Evolutionary conservation across 1,284 basidiomycete genomes (phyloP), one percentile per base, ranked within the genome.

Genomic region (Rhodotorula sp.): DNA sequence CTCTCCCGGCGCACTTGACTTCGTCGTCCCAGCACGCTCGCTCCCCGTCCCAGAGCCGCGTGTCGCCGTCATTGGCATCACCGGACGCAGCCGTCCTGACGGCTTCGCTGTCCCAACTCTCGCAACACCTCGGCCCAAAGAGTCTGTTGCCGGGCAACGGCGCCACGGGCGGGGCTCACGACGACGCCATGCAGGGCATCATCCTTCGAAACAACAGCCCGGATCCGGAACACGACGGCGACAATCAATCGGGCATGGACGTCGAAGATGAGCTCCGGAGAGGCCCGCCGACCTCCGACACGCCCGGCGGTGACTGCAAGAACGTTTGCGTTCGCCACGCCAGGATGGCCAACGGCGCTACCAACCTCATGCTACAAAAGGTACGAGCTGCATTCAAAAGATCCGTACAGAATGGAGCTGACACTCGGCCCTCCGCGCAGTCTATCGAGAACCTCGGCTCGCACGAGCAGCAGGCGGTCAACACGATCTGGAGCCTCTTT

Each of bases 291-390:
- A 57, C 66, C 26, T 54, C 63, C 4, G 76, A 77, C 58, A 77
- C 70, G 23, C 77, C 79, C 6, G 76, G 75, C 31, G 78, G 78
- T 18, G 76, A 85, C 84, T 29, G 83, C 85, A 85, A 90, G 62
- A 93, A 92, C 81, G 85, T 96, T 20, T 96, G 93, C 80, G 87
- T 93, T 16, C 84, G 93, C 54, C 96, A 99, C 83, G 92, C 97
- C 83, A 87, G 95, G 62, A 99, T 97, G 91, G 97, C 97, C 14
- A 95, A 99, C 83, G 90, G 97, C 81, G 93, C 93, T 31, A 93
- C 90, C 43, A 97, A 92, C 80, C 84, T 92, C 72, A 94, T 91
- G 83, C 85, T 99, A 21, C 97, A 99, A 83, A 89, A 91, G 86
- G 96, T 95, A 77, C 79, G 88, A 82, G 14, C 7, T 23, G n/a